Percentiles rank a stretch among this genome's conserved stretches.
Conservation (phyloP, 805 yeast genomes). For the Torulaspora delbrueckii region DNA sequence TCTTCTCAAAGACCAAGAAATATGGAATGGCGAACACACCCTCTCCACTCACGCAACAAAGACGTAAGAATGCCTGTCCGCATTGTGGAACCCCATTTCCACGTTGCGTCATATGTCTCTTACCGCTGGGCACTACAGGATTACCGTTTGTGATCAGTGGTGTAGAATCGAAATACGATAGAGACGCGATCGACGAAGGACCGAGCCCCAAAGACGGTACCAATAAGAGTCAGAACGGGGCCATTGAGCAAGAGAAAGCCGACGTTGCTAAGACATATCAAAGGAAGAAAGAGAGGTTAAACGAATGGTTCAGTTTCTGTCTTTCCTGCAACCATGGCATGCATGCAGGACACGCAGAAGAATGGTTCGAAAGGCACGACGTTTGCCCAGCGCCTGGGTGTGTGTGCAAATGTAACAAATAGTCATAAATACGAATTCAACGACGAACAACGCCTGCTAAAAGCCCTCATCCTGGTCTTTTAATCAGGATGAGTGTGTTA, state of each 20-base stretch:
- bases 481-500: too few species aligned
- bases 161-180: slow-evolving; percentile 1
- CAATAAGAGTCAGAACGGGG: not conserved
- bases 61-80: slow-evolving; percentile 49
- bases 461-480: slow-evolving; percentile 16
- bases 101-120: slow-evolving; percentile 81
- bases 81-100: slow-evolving; percentile 87
- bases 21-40: slow-evolving; percentile 13
- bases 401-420: slow-evolving; percentile 70
- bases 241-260: not conserved
- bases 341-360: slow-evolving; percentile 94
- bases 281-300: slow-evolving; percentile 37
- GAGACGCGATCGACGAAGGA: not conserved
- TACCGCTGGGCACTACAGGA: slow-evolving; percentile 60
- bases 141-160: slow-evolving; percentile 34
- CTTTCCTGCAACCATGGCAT: slow-evolving; percentile 86
- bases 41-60: slow-evolving; percentile 10
- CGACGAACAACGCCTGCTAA: not conserved
- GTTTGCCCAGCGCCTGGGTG: slow-evolving; percentile 96
- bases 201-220: not conserved
- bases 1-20: slow-evolving; percentile 9
- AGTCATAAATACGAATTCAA: slow-evolving; percentile 35
- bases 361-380: slow-evolving; percentile 86
- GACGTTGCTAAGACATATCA: slow-evolving; percentile 6
- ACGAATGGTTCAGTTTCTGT: slow-evolving; percentile 90